phyloP scores from a whole-genome alignment of 73 alveolate genomes.

The Tetrahymena malaccensis region DNA sequence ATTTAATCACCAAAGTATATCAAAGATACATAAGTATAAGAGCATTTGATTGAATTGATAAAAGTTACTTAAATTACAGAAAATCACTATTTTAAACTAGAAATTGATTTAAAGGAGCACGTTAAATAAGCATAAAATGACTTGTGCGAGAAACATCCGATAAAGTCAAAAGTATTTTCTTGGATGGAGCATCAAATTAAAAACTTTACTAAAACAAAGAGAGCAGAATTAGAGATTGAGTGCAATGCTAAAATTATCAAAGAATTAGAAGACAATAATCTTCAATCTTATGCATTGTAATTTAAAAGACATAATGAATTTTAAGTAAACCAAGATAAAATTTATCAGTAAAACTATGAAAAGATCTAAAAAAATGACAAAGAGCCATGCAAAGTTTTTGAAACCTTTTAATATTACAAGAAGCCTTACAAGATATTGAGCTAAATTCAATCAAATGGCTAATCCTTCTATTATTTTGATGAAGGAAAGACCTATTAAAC shows the following conservation, averaged over 20 bases:
- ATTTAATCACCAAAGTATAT: background rate
- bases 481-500: background rate
- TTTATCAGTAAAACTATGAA: background rate
- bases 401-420: background rate
- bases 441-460: background rate
- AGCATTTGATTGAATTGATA: background rate
- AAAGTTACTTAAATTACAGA: background rate
- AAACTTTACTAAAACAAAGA: too few relatives aligned
- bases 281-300: background rate
- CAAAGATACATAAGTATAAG: background rate
- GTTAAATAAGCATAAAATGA: background rate
- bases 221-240: background rate
- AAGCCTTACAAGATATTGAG: background rate
- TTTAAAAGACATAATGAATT: background rate
- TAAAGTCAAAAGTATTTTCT: background rate
- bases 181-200: background rate
- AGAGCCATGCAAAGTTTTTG: background rate
- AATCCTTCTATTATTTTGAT: background rate
- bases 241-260: background rate
- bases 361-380: too few relatives aligned
- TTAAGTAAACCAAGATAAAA: background rate
- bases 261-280: background rate
- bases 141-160: background rate
- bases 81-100: background rate
- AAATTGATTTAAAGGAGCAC: background rate